Conservation (phyloP, 179 eudicot species). For the Beta lomatogona region DNA sequence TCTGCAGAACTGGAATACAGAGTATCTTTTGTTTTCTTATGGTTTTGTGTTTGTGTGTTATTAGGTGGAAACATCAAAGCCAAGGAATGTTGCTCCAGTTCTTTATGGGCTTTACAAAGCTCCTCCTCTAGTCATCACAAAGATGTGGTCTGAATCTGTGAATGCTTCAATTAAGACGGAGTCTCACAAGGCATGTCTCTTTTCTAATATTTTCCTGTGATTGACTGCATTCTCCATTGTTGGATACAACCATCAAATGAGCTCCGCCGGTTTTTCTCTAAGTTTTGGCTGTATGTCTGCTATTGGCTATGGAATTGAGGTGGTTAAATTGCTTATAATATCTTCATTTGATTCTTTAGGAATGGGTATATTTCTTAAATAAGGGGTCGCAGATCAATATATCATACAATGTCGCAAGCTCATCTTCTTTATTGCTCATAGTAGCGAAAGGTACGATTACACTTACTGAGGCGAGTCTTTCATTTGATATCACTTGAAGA, state of each 20-base stretch:
- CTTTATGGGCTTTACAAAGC: conserved; percentile 54
- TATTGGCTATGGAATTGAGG: conserved; percentile 1
- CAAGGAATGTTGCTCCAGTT: conserved; percentile 36
- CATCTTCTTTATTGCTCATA: conserved; percentile 63
- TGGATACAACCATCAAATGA: not conserved
- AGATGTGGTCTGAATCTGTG: conserved; percentile 56
- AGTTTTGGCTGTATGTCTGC: not conserved
- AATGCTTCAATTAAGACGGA: conserved; percentile 37
- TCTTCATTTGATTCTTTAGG: conserved; percentile 36
- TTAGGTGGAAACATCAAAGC: conserved; percentile 61
- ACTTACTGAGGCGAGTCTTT: not conserved
- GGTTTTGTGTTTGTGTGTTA: not conserved
- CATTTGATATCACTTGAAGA: not conserved
- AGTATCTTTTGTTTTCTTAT: not conserved
- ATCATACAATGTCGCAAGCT: conserved; percentile 50
- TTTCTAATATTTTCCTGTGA: not conserved
- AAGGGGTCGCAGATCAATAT: conserved; percentile 72
- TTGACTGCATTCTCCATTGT: not conserved
- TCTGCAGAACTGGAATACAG: not conserved
- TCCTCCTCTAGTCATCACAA: conserved; percentile 48
- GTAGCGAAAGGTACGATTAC: conserved; percentile 66
- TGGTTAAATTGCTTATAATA: conserved; percentile 6
- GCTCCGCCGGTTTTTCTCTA: not conserved
- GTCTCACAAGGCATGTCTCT: conserved; percentile 52
- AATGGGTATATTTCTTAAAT: conserved; percentile 69